Conservation (phyloP, 2,329 filamentous ascomycete species). For the Ophiostoma sp. region DNA sequence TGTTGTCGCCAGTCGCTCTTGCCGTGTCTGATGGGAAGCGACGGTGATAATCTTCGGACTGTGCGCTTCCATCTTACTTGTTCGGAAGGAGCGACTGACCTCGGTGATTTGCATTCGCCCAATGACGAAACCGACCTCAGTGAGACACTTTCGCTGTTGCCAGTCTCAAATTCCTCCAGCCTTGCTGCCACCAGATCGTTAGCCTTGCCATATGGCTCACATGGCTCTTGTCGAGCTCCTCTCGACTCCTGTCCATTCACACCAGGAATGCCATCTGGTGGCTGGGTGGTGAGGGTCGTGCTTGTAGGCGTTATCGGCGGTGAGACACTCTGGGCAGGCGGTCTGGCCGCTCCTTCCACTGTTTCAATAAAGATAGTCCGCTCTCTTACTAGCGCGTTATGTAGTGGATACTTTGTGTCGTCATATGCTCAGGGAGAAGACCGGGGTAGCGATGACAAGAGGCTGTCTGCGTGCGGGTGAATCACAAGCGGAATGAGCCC, state of each 20-base stretch:
- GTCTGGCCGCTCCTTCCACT: not conserved
- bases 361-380: not conserved
- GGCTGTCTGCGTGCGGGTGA: conserved; percentile 17
- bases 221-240: too few species aligned
- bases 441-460: conserved; percentile 20
- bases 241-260: too few species aligned
- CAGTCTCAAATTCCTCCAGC: not conserved
- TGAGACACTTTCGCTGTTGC: not conserved
- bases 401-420: conserved; percentile 23
- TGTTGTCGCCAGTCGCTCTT: not conserved
- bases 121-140: not conserved
- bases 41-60: not conserved
- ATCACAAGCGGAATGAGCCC: conserved; percentile 12
- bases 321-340: conserved; percentile 11
- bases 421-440: conserved; percentile 16
- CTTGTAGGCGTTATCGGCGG: conserved; percentile 10
- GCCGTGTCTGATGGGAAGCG: not conserved
- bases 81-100: conserved; percentile 1
- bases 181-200: not conserved
- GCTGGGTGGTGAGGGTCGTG: conserved; percentile 10
- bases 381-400: conserved; percentile 12
- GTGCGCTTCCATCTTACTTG: not conserved
- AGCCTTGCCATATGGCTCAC: not conserved
- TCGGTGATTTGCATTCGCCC: not conserved
- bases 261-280: conserved; percentile 14